Evolutionary conservation across 2,329 filamentous ascomycete species (phyloP), one percentile per base, ranked within the genome.

Genomic region (Alternaria gaisen): DNA sequence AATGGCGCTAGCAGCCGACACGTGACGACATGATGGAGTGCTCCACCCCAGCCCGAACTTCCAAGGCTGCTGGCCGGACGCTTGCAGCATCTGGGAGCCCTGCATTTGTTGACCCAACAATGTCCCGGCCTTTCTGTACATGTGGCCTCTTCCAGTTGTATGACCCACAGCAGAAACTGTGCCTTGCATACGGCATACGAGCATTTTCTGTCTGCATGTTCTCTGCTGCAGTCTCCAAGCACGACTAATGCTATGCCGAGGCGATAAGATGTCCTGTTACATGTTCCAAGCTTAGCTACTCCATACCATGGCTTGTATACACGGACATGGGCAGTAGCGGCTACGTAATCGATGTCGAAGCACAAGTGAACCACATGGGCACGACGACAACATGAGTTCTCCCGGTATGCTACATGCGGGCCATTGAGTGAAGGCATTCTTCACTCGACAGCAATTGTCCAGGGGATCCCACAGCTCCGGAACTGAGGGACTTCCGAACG

Each of bases 1-100:
- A 41, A 47, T 28, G 20, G 51, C 63, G 53, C 58, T 66, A 64
- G 63, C 30, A 6, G 10, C 6, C 0, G 9, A 14, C 69, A 70
- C 67, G 66, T 66, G 69, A 67, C 60, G 53, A 38, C 46, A 52
- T 52, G 28, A 22, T 32, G 30, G 30, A 26, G 20, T 16, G 30
- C 12, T 43, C 36, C 38, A 34, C 55, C 28, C 43, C 20, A 43
- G 50, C 32, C 52, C 36, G 24, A 18, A 10, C 14, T 38, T 26
- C 22, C 40, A 22, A 18, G 32, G 18, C 24, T 20, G 50, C 46
- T 48, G 46, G 46, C 46, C 46, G 8, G 46, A 48, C 30, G 20
- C 46, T 26, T 51, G 36, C 24, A 51, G 24, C 32, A 18, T 36
- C 32, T 14, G 32, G 34, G 20, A 51, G 36, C 48, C 48, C 36